phyloP scores from a whole-genome alignment of 345 rosid genomes.

The Erysimum cheiranthoides region DNA sequence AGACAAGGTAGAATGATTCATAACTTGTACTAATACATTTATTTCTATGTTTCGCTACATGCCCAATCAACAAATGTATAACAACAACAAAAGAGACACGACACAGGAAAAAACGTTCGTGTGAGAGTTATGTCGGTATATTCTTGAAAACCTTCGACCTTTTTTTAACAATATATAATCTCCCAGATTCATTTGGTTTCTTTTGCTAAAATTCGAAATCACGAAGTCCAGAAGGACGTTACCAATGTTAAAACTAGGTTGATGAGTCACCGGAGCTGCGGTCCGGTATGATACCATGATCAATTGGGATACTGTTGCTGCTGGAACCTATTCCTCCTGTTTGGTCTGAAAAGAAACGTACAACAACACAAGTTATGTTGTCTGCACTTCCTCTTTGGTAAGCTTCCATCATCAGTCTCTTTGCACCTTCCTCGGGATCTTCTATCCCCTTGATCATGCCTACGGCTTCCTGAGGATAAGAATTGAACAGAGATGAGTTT shows the following conservation, averaged over 20 bases:
- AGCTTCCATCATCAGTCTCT: conserved; percentile 86
- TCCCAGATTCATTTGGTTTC: conserved; percentile 15
- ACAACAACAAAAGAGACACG: conserved; percentile 44
- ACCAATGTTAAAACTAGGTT: conserved; percentile 39
- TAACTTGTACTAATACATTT: conserved; percentile 14
- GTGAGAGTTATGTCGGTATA: conserved; percentile 33
- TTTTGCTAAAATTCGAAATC: not conserved
- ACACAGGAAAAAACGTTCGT: conserved; percentile 41
- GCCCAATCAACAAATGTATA: conserved; percentile 33
- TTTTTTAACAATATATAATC: conserved; percentile 29
- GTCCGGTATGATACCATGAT: conserved; percentile 23
- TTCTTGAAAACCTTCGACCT: conserved; percentile 25
- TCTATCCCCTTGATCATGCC: conserved; percentile 73
- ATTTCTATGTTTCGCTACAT: conserved; percentile 33
- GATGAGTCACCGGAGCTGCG: conserved; percentile 32
- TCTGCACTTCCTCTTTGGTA: conserved; percentile 97
- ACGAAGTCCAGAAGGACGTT: conserved; percentile 4
- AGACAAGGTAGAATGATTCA: not conserved
- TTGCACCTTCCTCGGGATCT: conserved; percentile 94
- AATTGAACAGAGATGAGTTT: conserved; percentile 21
- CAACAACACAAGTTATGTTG: conserved; percentile 93
- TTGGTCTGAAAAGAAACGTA: conserved; percentile 70
- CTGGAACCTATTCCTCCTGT: conserved; percentile 40
- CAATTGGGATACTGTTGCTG: conserved; percentile 41
- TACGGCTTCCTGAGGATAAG: conserved; percentile 77